phyloP scores from a whole-genome alignment of 208 protist species.

The Sergeia podlipaevii region DNA sequence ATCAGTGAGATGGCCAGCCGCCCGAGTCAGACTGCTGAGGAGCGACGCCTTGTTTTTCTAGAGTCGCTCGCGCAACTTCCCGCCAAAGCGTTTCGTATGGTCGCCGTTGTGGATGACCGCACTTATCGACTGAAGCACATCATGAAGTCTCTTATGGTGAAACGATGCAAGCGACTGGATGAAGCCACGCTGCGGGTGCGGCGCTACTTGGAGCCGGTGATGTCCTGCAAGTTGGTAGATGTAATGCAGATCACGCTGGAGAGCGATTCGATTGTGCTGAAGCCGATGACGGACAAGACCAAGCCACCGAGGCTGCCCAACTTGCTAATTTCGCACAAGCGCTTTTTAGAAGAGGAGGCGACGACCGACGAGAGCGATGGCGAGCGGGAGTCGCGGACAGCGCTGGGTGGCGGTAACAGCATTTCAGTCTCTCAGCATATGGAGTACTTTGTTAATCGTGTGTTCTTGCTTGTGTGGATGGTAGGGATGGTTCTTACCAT shows the following conservation, averaged over 20 bases:
- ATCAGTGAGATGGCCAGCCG: conserved; percentile 39
- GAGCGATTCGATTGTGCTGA: conserved; percentile 69
- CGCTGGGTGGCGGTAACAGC: conserved; percentile 56
- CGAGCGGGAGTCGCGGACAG: conserved; percentile 65
- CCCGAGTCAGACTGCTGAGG: conserved; percentile 37
- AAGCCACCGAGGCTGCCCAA: conserved; percentile 74
- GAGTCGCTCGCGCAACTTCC: conserved; percentile 64
- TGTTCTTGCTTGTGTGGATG: conserved; percentile 70
- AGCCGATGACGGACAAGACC: conserved; percentile 54
- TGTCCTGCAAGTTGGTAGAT: conserved; percentile 82
- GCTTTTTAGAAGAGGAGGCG: conserved; percentile 63
- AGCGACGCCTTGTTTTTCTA: conserved; percentile 60
- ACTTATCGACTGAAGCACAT: conserved; percentile 72
- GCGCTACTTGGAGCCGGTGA: conserved; percentile 61
- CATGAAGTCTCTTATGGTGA: conserved; percentile 71
- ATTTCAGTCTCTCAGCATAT: conserved; percentile 81
- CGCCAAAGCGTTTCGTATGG: conserved; percentile 70
- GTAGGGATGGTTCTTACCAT: conserved; percentile 46
- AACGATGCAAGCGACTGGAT: conserved; percentile 56
- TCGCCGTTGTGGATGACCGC: conserved; percentile 55
- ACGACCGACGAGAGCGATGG: conserved; percentile 83
- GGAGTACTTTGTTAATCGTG: conserved; percentile 80
- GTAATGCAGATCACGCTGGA: conserved; percentile 72
- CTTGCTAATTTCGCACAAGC: conserved; percentile 27
- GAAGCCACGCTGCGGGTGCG: conserved; percentile 53